Evolutionary conservation across 2,329 filamentous ascomycete species (phyloP), one percentile per base, ranked within the genome.

Genomic region (Claviceps sp.): DNA sequence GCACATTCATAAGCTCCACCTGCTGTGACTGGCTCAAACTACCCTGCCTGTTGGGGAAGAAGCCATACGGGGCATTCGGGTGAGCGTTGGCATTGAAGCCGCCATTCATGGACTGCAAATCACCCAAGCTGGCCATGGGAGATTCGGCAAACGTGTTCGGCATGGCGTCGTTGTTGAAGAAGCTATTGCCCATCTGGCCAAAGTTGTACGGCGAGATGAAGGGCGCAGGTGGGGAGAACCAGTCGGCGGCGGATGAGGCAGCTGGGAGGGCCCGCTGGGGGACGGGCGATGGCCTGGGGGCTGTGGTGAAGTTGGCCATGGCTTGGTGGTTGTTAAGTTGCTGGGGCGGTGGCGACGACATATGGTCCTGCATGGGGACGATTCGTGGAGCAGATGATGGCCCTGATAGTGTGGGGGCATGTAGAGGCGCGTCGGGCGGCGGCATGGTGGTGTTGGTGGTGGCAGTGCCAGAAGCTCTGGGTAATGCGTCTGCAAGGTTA

Each of bases 21-120:
- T 93, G 88, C 66, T 94, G 87, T 61, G 88, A 79, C 56, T 89
- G 84, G 54, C 82, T 90, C 36, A 94, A 71, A 54, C 76, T 86
- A 57, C 82, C 88, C 60, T 80, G 81, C 54, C 75, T 77, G 62
- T 78, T 77, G 26, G 70, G 65, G 3, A 65, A 62, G 54, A 65
- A 69, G 45, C 63, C 61, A 36, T 65, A 63, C 14, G 61, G 9
- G 26, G 14, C 42, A 16, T 44, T 18, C 5, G 18, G 9, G 14
- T 45, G 58, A 3, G 48, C 47, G 34, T 57, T 53, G 6, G 54
- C 51, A 3, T 58, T 54, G 47, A 62, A 57, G 16, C 59, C 63
- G 11, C 58, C 57, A 16, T 60, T 55, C 16, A 65, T 54, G 42
- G 60, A 61, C 49, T 67, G 64, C 37, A 71, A 54, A 16, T 50